A percentile compares a stretch with the other conserved stretches of the same genome.
These are phyloP conservation scores for Neurospora terricola DNA, from an alignment of 495 filamentous ascomycete genomes.

Conservation along the genomic window DNA sequence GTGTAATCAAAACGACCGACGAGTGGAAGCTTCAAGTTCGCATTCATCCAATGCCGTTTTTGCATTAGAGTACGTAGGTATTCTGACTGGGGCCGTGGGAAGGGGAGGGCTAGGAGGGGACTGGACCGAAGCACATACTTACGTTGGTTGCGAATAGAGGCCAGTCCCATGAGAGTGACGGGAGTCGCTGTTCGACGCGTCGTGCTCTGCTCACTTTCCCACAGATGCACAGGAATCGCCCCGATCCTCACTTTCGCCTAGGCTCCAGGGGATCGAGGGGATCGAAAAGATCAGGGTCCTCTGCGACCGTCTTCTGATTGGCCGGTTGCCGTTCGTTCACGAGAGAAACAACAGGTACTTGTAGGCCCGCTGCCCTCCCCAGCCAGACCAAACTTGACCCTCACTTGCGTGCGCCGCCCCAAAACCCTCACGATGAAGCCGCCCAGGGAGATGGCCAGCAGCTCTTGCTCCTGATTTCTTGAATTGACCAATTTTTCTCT, in stretches of 20 bases:
- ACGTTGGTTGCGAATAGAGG: not conserved
- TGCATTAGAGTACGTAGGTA: not conserved
- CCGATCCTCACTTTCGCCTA: constrained; percentile 10
- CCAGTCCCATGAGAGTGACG: not conserved
- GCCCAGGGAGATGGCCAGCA: not conserved
- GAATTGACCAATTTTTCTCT: not conserved
- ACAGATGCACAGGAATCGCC: constrained; percentile 18
- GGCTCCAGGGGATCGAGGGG: constrained; percentile 8
- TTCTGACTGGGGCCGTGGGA: not conserved
- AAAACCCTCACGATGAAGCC: not conserved
- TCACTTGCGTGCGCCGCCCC: not conserved
- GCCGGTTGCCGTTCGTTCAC: not conserved
- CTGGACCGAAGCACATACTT: not conserved
- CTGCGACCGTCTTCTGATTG: constrained; percentile 3
- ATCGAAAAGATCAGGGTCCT: constrained; percentile 18
- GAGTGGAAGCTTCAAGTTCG: too few relatives aligned
- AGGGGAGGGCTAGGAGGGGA: not conserved
- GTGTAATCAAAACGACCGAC: not conserved
- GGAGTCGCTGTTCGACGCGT: not conserved
- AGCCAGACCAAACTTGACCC: not conserved
- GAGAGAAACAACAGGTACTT: not conserved
- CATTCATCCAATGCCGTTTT: not conserved
- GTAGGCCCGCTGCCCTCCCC: not conserved
- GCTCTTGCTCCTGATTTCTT: not conserved
- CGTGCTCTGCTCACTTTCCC: not conserved